These are phyloP conservation scores for Neonectria magnoliae DNA, from an alignment of 2,329 filamentous ascomycete species.

Conservation along the genomic window DNA sequence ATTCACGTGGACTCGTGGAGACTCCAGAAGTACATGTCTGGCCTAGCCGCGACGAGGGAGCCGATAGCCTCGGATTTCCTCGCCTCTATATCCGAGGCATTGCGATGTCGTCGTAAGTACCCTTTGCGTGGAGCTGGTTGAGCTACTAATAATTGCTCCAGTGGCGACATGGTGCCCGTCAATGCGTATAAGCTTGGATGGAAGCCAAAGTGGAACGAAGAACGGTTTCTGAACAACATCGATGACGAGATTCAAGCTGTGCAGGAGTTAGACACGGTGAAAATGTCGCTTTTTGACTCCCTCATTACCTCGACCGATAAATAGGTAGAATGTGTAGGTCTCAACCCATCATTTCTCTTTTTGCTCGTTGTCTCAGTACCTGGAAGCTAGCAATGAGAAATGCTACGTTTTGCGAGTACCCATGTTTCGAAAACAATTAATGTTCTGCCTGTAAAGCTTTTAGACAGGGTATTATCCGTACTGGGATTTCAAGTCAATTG, in stretches of 20 bases:
- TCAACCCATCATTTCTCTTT: too few relatives aligned
- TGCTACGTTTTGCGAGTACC: too few relatives aligned
- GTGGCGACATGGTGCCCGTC: background rate
- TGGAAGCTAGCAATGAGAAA: too few relatives aligned
- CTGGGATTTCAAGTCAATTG: too few relatives aligned
- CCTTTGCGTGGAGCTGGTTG: background rate
- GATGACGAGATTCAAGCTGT: conserved; percentile 16
- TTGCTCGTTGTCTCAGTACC: too few relatives aligned
- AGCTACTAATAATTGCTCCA: background rate
- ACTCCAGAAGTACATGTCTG: conserved; percentile 39
- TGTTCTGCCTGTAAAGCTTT: too few relatives aligned
- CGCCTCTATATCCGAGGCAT: conserved; percentile 37
- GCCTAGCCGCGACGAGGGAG: conserved; percentile 45
- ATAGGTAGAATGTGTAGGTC: too few relatives aligned
- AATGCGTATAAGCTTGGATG: conserved; percentile 9
- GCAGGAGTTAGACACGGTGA: conserved; percentile 5
- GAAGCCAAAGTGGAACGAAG: conserved; percentile 13
- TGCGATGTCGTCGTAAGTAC: conserved; percentile 42
- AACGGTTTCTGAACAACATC: background rate
- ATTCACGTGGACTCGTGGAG: conserved; percentile 44
- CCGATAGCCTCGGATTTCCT: conserved; percentile 45
- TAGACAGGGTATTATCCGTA: too few relatives aligned
- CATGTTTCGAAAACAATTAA: too few relatives aligned
- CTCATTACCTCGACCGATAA: background rate
- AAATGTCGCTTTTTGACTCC: background rate